A percentile compares a stretch with the other conserved stretches of the same genome.
Conservation (phyloP, 2,329 filamentous ascomycete species). For the Cladosporium velox region DNA sequence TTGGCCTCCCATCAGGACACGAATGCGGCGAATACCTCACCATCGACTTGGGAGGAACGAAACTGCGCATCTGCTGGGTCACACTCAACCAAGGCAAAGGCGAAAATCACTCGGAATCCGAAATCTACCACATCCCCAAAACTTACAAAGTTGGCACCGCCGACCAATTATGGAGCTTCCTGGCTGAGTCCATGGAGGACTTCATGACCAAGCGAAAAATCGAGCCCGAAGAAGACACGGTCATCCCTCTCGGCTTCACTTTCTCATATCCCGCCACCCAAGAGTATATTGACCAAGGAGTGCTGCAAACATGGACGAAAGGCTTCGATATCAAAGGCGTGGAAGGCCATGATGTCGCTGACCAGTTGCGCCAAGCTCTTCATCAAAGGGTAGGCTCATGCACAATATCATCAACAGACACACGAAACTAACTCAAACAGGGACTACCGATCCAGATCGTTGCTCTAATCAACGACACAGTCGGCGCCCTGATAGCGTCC, state of each 20-base stretch:
- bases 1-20: slow-evolving; percentile 82
- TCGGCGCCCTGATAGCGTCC: slow-evolving; percentile 86
- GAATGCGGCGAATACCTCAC: slow-evolving; percentile 88
- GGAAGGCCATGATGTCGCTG: slow-evolving; percentile 87
- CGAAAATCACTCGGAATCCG: slow-evolving; percentile 94
- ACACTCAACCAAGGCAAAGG: slow-evolving; percentile 84
- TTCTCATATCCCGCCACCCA: slow-evolving; percentile 96
- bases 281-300: slow-evolving; percentile 88
- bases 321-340: slow-evolving; percentile 93
- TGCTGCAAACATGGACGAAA: slow-evolving; percentile 95
- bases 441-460: slow-evolving; percentile 82
- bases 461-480: slow-evolving; percentile 90
- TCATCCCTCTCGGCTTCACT: slow-evolving; percentile 85
- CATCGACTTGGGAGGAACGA: slow-evolving; percentile 95
- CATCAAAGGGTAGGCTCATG: slow-evolving; percentile 61
- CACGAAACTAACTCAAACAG: slow-evolving; percentile 46
- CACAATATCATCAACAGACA: not conserved
- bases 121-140: slow-evolving; percentile 93
- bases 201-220: slow-evolving; percentile 84
- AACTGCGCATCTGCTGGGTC: slow-evolving; percentile 92
- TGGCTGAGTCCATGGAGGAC: slow-evolving; percentile 88
- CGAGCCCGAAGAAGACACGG: slow-evolving; percentile 62
- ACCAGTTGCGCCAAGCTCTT: slow-evolving; percentile 80
- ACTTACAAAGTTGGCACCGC: slow-evolving; percentile 84
- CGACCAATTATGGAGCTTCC: slow-evolving; percentile 92